These are phyloP conservation scores for Serpula lacrymans DNA, from an alignment of 768 basidiomycete species.

Conservation along the genomic window DNA sequence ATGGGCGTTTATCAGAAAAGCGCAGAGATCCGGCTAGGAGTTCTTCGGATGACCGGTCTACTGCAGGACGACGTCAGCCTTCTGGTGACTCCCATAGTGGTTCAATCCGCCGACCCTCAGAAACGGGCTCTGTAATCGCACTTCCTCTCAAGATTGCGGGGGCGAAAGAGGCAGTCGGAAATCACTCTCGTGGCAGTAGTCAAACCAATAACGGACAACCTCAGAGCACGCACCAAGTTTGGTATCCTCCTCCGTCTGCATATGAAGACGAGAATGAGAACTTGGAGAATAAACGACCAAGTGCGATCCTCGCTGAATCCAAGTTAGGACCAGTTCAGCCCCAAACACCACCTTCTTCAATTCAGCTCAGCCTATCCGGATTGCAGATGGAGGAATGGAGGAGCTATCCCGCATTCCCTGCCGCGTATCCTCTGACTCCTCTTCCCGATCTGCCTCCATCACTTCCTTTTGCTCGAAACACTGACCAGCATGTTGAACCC, in stretches of 20 bases:
- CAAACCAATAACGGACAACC: slow-evolving; percentile 4
- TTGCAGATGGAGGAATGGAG: slow-evolving; percentile 63
- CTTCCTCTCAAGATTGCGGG: slow-evolving; percentile 22
- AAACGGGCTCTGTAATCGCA: slow-evolving; percentile 15
- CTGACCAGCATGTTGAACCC: no score
- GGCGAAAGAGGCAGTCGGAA: no score
- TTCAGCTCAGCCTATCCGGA: slow-evolving; percentile 4
- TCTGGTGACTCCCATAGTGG: slow-evolving; percentile 5
- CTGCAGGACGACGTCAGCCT: slow-evolving; percentile 3
- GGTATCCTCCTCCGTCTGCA: slow-evolving; percentile 56
- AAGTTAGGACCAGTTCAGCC: slow-evolving; percentile 2
- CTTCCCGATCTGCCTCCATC: slow-evolving; percentile 36
- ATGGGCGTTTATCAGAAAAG: slow-evolving; percentile 8
- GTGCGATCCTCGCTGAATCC: slow-evolving; percentile 1
- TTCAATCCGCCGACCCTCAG: slow-evolving; percentile 7
- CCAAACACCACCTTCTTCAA: slow-evolving; percentile 16
- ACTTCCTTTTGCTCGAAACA: no score
- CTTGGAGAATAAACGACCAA: slow-evolving; percentile 4
- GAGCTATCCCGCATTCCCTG: slow-evolving; percentile 69
- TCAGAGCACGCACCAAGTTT: slow-evolving; percentile 42
- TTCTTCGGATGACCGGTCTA: slow-evolving; percentile 13
- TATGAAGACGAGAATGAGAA: slow-evolving; percentile 33
- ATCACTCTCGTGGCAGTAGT: slow-evolving; percentile 2
- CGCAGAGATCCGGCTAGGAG: slow-evolving; percentile 14
- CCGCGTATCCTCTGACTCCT: slow-evolving; percentile 75